A percentile compares a stretch with the other conserved stretches of the same genome.
These are phyloP conservation scores for Chrysosporium queenslandicum DNA, from an alignment of 2,329 filamentous ascomycete species.

Conservation along the genomic window DNA sequence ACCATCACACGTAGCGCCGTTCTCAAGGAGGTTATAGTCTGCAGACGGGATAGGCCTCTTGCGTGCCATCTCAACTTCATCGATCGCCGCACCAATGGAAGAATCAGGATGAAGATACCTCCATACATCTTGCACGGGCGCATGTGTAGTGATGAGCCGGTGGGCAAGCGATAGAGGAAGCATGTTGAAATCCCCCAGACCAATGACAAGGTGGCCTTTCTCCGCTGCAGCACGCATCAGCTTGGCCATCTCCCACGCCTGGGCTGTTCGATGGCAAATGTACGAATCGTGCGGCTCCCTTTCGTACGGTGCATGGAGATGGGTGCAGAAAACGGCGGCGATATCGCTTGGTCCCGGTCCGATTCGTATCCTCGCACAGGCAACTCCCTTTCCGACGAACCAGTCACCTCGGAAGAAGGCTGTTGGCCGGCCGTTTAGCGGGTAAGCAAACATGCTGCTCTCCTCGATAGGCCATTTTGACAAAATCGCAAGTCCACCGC, in stretches of 20 bases:
- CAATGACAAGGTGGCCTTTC: slow-evolving; percentile 72
- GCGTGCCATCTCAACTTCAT: slow-evolving; percentile 57
- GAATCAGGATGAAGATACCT: slow-evolving; percentile 71
- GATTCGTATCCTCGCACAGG: slow-evolving; percentile 66
- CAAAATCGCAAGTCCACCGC: slow-evolving; percentile 77
- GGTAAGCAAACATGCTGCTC: slow-evolving; percentile 74
- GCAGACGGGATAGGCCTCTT: slow-evolving; percentile 61
- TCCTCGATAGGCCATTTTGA: slow-evolving; percentile 89
- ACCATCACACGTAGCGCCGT: slow-evolving; percentile 80
- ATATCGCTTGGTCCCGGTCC: slow-evolving; percentile 56
- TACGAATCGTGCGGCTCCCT: slow-evolving; percentile 71
- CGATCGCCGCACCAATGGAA: slow-evolving; percentile 62
- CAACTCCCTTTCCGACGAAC: slow-evolving; percentile 92
- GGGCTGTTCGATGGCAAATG: slow-evolving; percentile 77
- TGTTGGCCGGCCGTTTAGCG: slow-evolving; percentile 85
- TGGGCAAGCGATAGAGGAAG: slow-evolving; percentile 77
- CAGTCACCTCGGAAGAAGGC: slow-evolving; percentile 93
- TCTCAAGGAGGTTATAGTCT: slow-evolving; percentile 64
- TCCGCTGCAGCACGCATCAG: slow-evolving; percentile 72
- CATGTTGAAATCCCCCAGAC: slow-evolving; percentile 94
- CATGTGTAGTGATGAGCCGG: slow-evolving; percentile 66
- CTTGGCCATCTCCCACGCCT: slow-evolving; percentile 92
- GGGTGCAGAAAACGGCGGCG: slow-evolving; percentile 86
- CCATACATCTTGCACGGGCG: slow-evolving; percentile 75
- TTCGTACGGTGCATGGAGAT: slow-evolving; percentile 84